phyloP scores from a whole-genome alignment of 768 basidiomycete genomes.

The Kwoniella heveanensis region DNA sequence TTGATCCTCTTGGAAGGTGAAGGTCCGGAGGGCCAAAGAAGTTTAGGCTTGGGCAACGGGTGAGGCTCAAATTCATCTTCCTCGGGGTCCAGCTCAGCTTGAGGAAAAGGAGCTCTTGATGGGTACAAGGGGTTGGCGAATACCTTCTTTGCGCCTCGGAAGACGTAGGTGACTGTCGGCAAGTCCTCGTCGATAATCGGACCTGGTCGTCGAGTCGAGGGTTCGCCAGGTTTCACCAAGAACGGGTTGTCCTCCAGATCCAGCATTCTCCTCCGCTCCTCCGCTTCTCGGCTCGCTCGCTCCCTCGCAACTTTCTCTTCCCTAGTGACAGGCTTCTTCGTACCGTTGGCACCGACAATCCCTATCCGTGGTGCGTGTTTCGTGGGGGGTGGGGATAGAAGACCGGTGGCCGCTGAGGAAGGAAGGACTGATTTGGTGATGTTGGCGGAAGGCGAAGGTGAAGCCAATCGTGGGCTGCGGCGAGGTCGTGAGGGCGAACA shows the following conservation, averaged over 20 bases:
- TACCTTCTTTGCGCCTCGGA: slow-evolving; percentile 45
- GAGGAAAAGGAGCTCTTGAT: slow-evolving; percentile 16
- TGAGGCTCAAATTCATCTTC: slow-evolving; percentile 45
- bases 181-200: slow-evolving; percentile 30
- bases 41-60: slow-evolving; percentile 41
- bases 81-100: slow-evolving; percentile 29
- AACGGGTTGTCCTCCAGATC: slow-evolving; percentile 46
- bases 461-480: slow-evolving; percentile 10
- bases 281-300: slow-evolving; percentile 1
- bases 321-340: slow-evolving; percentile 1
- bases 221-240: slow-evolving; percentile 33
- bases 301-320: slow-evolving; percentile 6
- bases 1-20: slow-evolving; percentile 12
- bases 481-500: neutral
- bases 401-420: slow-evolving; percentile 9
- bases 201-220: slow-evolving; percentile 10
- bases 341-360: slow-evolving; percentile 4
- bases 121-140: slow-evolving; percentile 45
- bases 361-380: slow-evolving; percentile 19
- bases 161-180: slow-evolving; percentile 46
- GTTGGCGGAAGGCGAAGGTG: slow-evolving; percentile 6
- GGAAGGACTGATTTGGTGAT: slow-evolving; percentile 3
- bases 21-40: slow-evolving; percentile 41
- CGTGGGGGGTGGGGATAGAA: slow-evolving; percentile 30
- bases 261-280: slow-evolving; percentile 25